Evolutionary conservation across 257 asterid species (phyloP), one percentile per base, ranked within the genome.

Genomic region (Forsythia suspensa): DNA sequence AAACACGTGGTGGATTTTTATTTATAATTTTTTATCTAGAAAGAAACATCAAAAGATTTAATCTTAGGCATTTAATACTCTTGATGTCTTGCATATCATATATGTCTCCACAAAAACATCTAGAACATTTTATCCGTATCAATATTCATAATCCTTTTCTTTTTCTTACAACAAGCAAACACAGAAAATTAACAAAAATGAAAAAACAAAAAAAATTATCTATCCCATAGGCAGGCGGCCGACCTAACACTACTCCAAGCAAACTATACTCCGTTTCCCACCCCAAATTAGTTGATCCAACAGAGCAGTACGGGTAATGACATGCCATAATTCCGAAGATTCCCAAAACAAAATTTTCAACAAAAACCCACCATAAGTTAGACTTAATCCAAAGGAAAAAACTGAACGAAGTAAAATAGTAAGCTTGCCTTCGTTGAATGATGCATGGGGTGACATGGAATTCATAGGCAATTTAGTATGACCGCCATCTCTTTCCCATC

Each of bases 401-500:
- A 2, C 36, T 12, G 42, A 9, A 36, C 29, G 39, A 66, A 43
- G 48, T 2, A n/a, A 18, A 71, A 52, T 44, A 15, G n/a, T 11
- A 42, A 65, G 38, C 79, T 61, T 85, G 80, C 95, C 95, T 84
- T 90, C 90, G 78, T 89, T 80, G 80, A 79, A 87, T 42, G 87
- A 88, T 78, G 90, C 82, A 11, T 87, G 85, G 8, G 97, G 94
- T 6, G 97, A 90, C 90, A 91, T 87, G 20, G 92, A 89, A 74
- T 86, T 88, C 74, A 84, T 86, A 9, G 86, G 87, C 84, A 90
- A 61, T 81, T 82, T 85, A 36, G 89, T 79, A 77, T 82, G 85
- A 24, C 82, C 51, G 5, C 84, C 87, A 46, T 93, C 94, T 83
- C 94, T 86, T 78, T 93, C 95, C 97, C 95, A 87, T 77, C 90